A percentile compares a stretch with the other conserved stretches of the same genome.
These are phyloP conservation scores for Pestalotiopsis sp. DNA, from an alignment of 2,329 filamentous ascomycete genomes.

Conservation along the genomic window DNA sequence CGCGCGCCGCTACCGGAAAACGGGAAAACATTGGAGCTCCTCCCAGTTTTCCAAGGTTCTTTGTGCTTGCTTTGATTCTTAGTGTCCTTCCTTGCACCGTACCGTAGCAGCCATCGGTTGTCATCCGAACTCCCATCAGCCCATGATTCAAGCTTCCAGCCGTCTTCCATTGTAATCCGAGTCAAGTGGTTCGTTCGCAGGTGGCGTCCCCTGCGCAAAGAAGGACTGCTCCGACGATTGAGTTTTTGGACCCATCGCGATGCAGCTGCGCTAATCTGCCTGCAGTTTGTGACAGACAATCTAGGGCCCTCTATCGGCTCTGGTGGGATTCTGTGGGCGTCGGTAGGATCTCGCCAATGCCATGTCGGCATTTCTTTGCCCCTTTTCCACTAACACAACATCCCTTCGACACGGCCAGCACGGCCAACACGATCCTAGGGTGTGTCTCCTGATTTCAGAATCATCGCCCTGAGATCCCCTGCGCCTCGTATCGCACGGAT, in stretches of 20 bases:
- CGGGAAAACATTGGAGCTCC: slow-evolving; percentile 2
- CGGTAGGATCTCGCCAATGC: background rate
- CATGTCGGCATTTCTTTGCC: background rate
- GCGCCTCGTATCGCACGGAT: slow-evolving; percentile 9
- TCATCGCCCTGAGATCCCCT: background rate
- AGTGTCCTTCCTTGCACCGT: background rate
- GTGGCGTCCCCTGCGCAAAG: background rate
- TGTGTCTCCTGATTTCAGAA: background rate
- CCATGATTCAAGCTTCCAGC: background rate
- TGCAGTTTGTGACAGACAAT: background rate
- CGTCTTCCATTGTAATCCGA: background rate
- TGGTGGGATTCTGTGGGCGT: background rate
- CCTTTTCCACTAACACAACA: background rate
- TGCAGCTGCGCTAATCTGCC: background rate
- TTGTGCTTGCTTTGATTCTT: background rate
- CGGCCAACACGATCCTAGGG: background rate
- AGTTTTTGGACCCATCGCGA: background rate
- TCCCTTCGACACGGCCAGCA: background rate
- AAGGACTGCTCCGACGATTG: background rate
- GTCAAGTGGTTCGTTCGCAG: background rate
- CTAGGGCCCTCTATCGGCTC: background rate
- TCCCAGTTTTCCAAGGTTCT: background rate
- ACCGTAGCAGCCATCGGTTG: background rate
- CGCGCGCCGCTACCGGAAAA: slow-evolving; percentile 4
- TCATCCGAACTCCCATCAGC: background rate